phyloP scores from a whole-genome alignment of 352 stramenopile species.

The Phytophthora meadii region DNA sequence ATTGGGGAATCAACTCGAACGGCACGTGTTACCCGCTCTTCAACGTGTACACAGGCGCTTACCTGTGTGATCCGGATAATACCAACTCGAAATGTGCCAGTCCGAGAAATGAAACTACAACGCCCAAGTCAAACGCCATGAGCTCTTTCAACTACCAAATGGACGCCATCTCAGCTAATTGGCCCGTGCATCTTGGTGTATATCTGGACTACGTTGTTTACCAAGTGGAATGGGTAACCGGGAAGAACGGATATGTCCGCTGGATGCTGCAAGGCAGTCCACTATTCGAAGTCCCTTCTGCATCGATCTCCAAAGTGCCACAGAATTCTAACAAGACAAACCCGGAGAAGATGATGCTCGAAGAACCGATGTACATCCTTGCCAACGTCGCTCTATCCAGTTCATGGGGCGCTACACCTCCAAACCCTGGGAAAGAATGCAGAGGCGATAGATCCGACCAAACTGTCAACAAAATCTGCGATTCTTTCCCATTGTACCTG shows the following conservation, averaged over 20 bases:
- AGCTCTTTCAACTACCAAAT: conserved; percentile 47
- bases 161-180: conserved; percentile 67
- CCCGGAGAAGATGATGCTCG: conserved; percentile 53
- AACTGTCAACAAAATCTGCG: conserved; percentile 44
- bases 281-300: conserved; percentile 77
- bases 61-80: conserved; percentile 61
- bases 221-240: conserved; percentile 41
- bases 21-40: conserved; percentile 68
- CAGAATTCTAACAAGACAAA: conserved; percentile 44
- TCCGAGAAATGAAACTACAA: conserved; percentile 26
- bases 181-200: conserved; percentile 65
- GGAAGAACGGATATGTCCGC: conserved; percentile 43
- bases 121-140: conserved; percentile 52
- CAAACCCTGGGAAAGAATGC: conserved; percentile 43
- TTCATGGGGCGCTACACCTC: conserved; percentile 47
- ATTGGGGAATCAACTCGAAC: conserved; percentile 73
- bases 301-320: conserved; percentile 45
- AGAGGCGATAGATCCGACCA: conserved; percentile 31
- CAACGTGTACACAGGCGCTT: conserved; percentile 63
- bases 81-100: conserved; percentile 34
- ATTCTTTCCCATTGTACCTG: conserved; percentile 60
- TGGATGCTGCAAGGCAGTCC: conserved; percentile 77
- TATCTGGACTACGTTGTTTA: conserved; percentile 65
- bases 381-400: conserved; percentile 60
- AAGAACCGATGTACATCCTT: conserved; percentile 65